These are phyloP conservation scores for Neurospora sp. DNA, from an alignment of 495 filamentous ascomycete species.

Conservation along the genomic window DNA sequence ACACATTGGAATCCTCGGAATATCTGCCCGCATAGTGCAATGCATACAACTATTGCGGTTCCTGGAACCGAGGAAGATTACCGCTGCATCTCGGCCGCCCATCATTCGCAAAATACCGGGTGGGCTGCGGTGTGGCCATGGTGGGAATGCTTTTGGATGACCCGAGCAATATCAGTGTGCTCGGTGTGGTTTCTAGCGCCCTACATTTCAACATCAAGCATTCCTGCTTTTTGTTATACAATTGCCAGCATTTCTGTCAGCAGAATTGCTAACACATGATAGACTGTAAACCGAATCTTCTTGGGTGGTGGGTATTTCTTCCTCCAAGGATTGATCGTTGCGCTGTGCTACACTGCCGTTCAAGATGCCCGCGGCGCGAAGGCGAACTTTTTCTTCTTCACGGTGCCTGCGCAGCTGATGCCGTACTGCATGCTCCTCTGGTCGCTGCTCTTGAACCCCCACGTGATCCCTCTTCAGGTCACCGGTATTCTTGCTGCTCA, in stretches of 20 bases:
- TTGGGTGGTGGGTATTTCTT: constrained; percentile 39
- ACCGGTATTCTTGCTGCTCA: constrained; percentile 75
- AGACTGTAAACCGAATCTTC: constrained; percentile 40
- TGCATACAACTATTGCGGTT: constrained; percentile 75
- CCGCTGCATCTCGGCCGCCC: constrained; percentile 65
- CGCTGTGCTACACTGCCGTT: constrained; percentile 67
- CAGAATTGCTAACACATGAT: constrained; percentile 12
- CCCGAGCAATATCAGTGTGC: constrained; percentile 52
- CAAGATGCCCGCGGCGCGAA: constrained; percentile 71
- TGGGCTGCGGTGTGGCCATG: constrained; percentile 70
- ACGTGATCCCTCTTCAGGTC: constrained; percentile 41
- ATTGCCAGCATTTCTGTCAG: not conserved
- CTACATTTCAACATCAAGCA: constrained; percentile 55
- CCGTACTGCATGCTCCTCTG: constrained; percentile 66
- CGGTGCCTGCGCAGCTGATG: constrained; percentile 61
- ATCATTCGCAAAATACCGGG: constrained; percentile 73
- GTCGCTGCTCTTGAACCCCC: constrained; percentile 47
- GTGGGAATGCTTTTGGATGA: constrained; percentile 88
- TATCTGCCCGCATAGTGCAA: constrained; percentile 90
- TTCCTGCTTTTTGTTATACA: constrained; percentile 2
- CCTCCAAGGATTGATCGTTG: constrained; percentile 60
- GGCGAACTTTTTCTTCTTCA: constrained; percentile 62
- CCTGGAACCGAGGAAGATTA: constrained; percentile 96
- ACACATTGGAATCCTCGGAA: constrained; percentile 51
- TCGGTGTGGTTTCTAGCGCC: constrained; percentile 67